phyloP scores from a whole-genome alignment of 805 yeast species.

The Candida xyloterini region DNA sequence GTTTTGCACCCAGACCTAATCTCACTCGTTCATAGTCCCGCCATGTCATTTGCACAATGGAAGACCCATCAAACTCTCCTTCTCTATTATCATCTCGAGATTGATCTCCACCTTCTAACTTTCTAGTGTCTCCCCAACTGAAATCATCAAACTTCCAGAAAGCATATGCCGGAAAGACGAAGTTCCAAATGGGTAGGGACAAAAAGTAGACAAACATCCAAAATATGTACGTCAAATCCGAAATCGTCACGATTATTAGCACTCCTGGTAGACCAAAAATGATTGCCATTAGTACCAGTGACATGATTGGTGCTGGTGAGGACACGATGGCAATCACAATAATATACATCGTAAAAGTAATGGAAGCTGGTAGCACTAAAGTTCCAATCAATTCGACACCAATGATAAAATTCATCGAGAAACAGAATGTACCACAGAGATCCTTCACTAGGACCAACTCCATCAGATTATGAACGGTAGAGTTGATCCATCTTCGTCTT shows the following conservation, averaged over 20 bases:
- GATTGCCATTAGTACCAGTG: constrained; percentile 71
- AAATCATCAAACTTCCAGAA: constrained; percentile 96
- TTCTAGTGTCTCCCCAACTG: constrained; percentile 94
- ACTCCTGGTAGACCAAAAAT: constrained; percentile 85
- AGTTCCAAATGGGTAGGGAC: constrained; percentile 94
- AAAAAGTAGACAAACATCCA: constrained; percentile 78
- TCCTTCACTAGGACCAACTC: constrained; percentile 82
- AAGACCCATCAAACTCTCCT: constrained; percentile 90
- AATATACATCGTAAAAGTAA: constrained; percentile 78
- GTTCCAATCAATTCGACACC: constrained; percentile 84
- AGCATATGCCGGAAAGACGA: constrained; percentile 80
- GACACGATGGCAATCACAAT: constrained; percentile 66
- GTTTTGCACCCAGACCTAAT: constrained; percentile 18
- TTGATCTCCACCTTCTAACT: constrained; percentile 67
- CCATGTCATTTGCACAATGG: constrained; percentile 91
- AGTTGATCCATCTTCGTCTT: constrained; percentile 95
- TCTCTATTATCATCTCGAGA: constrained; percentile 65
- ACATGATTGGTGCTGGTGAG: constrained; percentile 71
- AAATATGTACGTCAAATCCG: constrained; percentile 63
- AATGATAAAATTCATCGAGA: constrained; percentile 92
- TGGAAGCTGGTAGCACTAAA: constrained; percentile 83
- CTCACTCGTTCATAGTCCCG: constrained; percentile 82
- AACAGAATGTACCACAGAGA: constrained; percentile 90
- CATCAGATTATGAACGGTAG: constrained; percentile 89
- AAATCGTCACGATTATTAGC: constrained; percentile 75